Percentiles rank a stretch among this genome's conserved stretches.
phyloP scores from a whole-genome alignment of 768 basidiomycete genomes.

The Postia placenta region DNA sequence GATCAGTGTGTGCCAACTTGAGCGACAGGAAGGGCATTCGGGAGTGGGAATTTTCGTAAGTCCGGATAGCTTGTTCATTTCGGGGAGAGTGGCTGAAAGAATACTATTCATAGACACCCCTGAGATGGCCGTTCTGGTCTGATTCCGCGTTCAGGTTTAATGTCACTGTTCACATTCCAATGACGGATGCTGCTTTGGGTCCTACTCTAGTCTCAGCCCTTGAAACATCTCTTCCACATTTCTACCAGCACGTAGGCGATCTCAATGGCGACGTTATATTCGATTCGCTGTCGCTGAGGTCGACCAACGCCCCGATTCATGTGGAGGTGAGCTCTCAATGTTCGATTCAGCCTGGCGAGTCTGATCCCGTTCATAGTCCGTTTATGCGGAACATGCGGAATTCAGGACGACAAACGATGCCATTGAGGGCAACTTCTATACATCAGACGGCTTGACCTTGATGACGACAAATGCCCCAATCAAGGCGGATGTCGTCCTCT shows the following conservation, averaged over 20 bases:
- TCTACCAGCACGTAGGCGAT: conserved; percentile 10
- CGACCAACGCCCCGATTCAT: conserved; percentile 2
- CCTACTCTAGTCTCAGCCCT: conserved; percentile 4
- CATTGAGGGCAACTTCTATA: conserved; percentile 39
- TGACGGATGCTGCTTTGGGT: neutral
- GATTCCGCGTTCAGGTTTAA: neutral
- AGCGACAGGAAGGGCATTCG: conserved; percentile 8
- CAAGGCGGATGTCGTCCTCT: conserved; percentile 30
- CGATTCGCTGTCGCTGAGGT: conserved; percentile 2
- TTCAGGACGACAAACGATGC: conserved; percentile 38
- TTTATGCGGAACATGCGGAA: conserved; percentile 21
- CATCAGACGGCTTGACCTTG: conserved; percentile 29
- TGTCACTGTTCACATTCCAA: conserved; percentile 6
- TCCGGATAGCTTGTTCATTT: neutral
- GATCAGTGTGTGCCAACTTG: conserved; percentile 14
- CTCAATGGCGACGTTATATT: conserved; percentile 9
- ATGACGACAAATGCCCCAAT: conserved; percentile 36
- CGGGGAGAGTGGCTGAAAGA: neutral
- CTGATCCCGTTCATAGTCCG: conserved; percentile 21
- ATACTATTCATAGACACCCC: neutral
- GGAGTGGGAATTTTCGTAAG: conserved; percentile 13
- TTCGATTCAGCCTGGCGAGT: neutral
- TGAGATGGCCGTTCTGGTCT: neutral
- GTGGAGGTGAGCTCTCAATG: conserved; percentile 5
- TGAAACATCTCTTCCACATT: conserved; percentile 12